Base-by-base conservation (phyloP, 1,284 basidiomycete genomes). In the Fomitopsis schrenkii region DNA sequence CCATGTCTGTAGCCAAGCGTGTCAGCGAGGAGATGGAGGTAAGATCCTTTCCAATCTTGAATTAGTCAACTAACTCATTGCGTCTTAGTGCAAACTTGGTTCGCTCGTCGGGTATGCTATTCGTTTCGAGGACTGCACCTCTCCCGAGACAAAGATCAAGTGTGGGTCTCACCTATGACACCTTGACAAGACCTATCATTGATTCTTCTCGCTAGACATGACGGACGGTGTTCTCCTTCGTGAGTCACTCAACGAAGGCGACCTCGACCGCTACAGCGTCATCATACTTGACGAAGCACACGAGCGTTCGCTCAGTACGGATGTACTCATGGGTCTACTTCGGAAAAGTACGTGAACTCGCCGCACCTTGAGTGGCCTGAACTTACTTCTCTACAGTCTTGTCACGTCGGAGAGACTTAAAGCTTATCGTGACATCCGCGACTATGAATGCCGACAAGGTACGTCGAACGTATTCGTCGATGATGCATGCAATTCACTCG, bases 371-470 rank as follows among this genome's bases (percentile, higher is more conserved):
- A 33, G 9, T 15, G 40, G 6, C 7, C 15, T 42, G 8, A 5
- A 7, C 65, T 72, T 30, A 74, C 19, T 1, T 40, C 12, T 19
- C 22, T 38, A 10, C 65, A 97, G 95, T 98, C 68, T 79, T 99
- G 44, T 94, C 94, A 1, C 84, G 97, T 7, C 80, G 97, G 64
- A 81, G 95, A 63, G 97, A 99, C 74, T 77, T 98, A 53, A 98
- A 96, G 75, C 85, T 99, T 46, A 97, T 99, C 66, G 96, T 99
- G 38, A 98, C 97, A 1, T 98, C 97, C 2, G 97, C 97, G 3
- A 99, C 97, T 1, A 98, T 99, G 97, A 98, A 99, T 71, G 92
- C 97, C 0, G 95, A 97, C 60, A 98, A 98, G 85, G 94, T 91
- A 60, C 57, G 73, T 48, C 36, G 5, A 1, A 30, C 5, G 19